phyloP scores from a whole-genome alignment of 2,329 filamentous ascomycete species.

The Verticillium isaacii region DNA sequence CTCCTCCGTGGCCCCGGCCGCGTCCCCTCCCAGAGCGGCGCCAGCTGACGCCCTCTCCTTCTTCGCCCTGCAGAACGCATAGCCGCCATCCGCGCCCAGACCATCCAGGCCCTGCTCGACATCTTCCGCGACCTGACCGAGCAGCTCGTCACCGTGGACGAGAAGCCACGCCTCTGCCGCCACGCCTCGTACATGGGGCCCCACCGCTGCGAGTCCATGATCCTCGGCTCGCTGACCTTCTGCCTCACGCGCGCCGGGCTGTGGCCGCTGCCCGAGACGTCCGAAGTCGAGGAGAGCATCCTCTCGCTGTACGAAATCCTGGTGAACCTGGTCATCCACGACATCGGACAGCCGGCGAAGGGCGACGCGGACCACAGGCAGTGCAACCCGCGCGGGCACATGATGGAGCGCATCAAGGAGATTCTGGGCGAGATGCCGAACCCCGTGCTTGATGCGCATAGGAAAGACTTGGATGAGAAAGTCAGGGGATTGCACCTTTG shows the following conservation, averaged over 20 bases:
- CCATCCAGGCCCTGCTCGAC: constrained; percentile 17
- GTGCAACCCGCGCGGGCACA: constrained; percentile 16
- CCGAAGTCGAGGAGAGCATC: constrained; percentile 19
- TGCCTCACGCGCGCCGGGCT: constrained; percentile 25
- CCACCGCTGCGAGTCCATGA: constrained; percentile 30
- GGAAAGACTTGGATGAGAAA: constrained; percentile 9
- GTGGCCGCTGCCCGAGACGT: constrained; percentile 23
- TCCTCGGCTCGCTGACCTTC: constrained; percentile 27
- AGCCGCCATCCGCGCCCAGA: constrained; percentile 15
- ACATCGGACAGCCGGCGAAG: constrained; percentile 15
- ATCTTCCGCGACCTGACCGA: constrained; percentile 19
- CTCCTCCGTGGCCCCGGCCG: neutral
- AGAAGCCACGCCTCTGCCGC: constrained; percentile 24
- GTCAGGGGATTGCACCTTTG: constrained; percentile 4
- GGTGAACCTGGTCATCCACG: constrained; percentile 20
- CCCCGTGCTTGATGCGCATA: constrained; percentile 6
- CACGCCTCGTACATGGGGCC: constrained; percentile 27
- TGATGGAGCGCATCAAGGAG: constrained; percentile 14
- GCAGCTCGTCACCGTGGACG: constrained; percentile 21
- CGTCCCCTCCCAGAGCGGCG: neutral
- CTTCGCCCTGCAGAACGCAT: constrained; percentile 11
- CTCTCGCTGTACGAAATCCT: constrained; percentile 15
- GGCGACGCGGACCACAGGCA: constrained; percentile 12
- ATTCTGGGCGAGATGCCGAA: constrained; percentile 15
- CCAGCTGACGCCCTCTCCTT: neutral